A percentile compares a stretch with the other conserved stretches of the same genome.
phyloP scores from a whole-genome alignment of 805 yeast species.

The Zygosaccharomyces kombuchaensis region DNA sequence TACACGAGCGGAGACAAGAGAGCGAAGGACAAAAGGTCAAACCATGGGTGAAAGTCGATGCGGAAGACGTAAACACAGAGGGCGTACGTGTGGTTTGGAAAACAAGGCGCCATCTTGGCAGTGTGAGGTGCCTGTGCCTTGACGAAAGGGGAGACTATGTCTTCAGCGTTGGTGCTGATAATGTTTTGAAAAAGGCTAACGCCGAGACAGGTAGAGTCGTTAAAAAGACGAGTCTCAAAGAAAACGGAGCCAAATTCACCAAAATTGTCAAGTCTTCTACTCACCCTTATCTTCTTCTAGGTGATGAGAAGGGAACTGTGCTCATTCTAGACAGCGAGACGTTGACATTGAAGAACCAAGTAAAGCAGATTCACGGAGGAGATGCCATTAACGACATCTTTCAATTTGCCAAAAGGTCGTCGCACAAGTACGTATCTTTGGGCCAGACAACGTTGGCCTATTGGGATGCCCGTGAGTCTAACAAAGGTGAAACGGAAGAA shows the following conservation, averaged over 20 bases:
- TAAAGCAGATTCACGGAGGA: constrained; percentile 57
- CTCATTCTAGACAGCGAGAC: constrained; percentile 57
- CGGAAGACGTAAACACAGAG: constrained; percentile 11
- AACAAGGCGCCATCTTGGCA: constrained; percentile 85
- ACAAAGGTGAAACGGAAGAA: constrained; percentile 21
- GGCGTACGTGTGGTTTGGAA: constrained; percentile 54
- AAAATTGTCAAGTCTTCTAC: constrained; percentile 35
- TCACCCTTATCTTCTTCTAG: constrained; percentile 46
- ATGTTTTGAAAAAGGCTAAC: constrained; percentile 68
- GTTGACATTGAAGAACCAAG: constrained; percentile 46
- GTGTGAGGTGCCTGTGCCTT: constrained; percentile 70
- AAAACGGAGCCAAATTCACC: constrained; percentile 29
- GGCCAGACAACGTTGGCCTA: constrained; percentile 81
- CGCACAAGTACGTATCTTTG: constrained; percentile 70
- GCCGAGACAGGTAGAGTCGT: constrained; percentile 72
- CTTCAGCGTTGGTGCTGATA: constrained; percentile 75
- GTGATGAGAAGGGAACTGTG: constrained; percentile 67
- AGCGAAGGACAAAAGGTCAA: constrained; percentile 9
- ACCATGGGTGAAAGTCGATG: constrained; percentile 42
- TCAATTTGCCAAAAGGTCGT: constrained; percentile 58
- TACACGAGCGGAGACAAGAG: constrained; percentile 29
- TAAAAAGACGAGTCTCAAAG: constrained; percentile 41
- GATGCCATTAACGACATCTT: constrained; percentile 74
- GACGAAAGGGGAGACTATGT: constrained; percentile 48
- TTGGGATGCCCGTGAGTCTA: constrained; percentile 64